A percentile compares a stretch with the other conserved stretches of the same genome.
Conservation (phyloP, 345 rosid genomes). For the Salix caprea region DNA sequence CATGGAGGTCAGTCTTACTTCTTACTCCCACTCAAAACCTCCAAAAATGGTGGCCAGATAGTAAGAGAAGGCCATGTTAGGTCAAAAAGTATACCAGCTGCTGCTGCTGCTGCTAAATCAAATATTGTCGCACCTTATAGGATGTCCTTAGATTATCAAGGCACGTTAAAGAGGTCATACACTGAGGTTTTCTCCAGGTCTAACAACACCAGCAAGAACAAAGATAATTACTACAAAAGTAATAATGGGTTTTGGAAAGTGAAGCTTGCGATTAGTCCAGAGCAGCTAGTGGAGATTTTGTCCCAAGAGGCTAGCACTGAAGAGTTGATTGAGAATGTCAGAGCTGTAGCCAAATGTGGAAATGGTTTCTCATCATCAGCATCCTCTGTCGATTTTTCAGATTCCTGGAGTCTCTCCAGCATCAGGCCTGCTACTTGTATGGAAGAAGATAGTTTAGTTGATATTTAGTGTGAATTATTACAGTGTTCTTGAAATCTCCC, state of each 20-base stretch:
- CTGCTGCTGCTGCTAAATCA: not conserved
- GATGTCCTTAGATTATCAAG: constrained; percentile 56
- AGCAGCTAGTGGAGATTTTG: constrained; percentile 58
- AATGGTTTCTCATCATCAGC: constrained; percentile 25
- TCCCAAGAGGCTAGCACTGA: constrained; percentile 57
- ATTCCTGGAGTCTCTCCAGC: constrained; percentile 51
- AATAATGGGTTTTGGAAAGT: constrained; percentile 69
- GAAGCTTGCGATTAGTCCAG: constrained; percentile 67
- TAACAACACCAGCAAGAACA: not conserved
- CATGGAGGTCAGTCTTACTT: constrained; percentile 51
- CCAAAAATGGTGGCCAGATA: constrained; percentile 16
- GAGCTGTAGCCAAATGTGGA: constrained; percentile 69
- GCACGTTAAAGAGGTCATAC: constrained; percentile 55
- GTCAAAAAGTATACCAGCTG: constrained; percentile 54
- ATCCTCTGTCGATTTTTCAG: constrained; percentile 34
- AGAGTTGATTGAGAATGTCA: constrained; percentile 69
- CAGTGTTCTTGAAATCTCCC: not conserved
- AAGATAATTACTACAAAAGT: not conserved
- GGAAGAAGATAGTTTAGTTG: constrained; percentile 26
- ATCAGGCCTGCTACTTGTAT: constrained; percentile 38
- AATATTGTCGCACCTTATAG: constrained; percentile 46
- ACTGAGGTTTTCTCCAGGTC: constrained; percentile 53
- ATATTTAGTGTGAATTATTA: not conserved
- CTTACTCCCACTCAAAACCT: constrained; percentile 38
- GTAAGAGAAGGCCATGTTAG: constrained; percentile 56